Percentiles rank a stretch among this genome's conserved stretches.
phyloP scores from a whole-genome alignment of 305 asterid species.

The Fraxinus albicans region DNA sequence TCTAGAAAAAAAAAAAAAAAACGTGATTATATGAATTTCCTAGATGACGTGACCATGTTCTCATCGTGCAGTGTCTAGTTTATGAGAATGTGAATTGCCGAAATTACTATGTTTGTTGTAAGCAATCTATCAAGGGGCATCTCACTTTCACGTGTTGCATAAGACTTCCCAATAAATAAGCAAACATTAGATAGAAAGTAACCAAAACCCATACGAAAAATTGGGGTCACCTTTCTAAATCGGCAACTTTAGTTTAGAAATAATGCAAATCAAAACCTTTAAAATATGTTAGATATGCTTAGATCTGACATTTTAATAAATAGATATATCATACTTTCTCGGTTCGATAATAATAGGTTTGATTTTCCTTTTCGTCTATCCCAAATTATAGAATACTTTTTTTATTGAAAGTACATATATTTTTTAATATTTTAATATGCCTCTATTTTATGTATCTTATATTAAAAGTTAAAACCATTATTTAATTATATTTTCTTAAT shows the following conservation, averaged over 20 bases:
- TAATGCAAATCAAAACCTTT: background rate
- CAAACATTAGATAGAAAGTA: background rate
- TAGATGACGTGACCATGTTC: background rate
- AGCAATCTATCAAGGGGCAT: background rate
- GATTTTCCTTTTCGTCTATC: too few species aligned
- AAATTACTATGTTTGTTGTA: background rate
- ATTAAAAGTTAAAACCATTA: too few species aligned
- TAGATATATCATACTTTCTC: too few species aligned
- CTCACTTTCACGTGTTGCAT: background rate
- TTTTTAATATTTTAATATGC: too few species aligned
- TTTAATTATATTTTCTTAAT: too few species aligned
- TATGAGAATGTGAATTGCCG: background rate
- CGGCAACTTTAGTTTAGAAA: background rate
- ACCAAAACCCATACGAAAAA: background rate
- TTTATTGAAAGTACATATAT: too few species aligned
- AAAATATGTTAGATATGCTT: background rate
- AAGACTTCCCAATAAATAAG: background rate
- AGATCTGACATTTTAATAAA: background rate
- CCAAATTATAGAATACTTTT: too few species aligned
- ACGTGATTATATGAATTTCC: background rate
- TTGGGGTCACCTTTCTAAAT: background rate
- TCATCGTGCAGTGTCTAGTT: background rate
- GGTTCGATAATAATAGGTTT: too few species aligned
- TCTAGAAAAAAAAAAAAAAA: too few species aligned
- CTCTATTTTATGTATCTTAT: too few species aligned